A percentile compares a stretch with the other conserved stretches of the same genome.
These are phyloP conservation scores for Botrytis squamosa DNA, from an alignment of 2,329 filamentous ascomycete genomes.

Conservation along the genomic window DNA sequence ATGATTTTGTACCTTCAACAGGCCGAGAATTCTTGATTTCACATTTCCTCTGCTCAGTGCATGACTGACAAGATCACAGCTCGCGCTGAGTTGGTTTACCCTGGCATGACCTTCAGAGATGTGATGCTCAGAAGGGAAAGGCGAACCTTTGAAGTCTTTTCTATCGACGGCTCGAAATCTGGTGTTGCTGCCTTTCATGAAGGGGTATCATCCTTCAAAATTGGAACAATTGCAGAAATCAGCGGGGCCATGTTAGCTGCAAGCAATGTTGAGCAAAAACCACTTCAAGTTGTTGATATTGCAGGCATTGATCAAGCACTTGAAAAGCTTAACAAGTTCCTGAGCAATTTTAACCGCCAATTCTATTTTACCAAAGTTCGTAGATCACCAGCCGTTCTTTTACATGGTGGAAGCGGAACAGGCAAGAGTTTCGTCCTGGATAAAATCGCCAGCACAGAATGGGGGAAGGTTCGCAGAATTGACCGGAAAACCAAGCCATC, in stretches of 20 bases:
- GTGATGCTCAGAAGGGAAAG: conserved; percentile 55
- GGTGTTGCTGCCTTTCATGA: conserved; percentile 39
- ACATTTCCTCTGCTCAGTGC: conserved; percentile 8
- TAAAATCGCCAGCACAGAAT: conserved; percentile 64
- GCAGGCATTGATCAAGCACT: conserved; percentile 68
- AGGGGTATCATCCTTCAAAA: conserved; percentile 34
- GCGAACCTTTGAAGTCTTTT: conserved; percentile 59
- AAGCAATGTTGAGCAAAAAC: conserved; percentile 20
- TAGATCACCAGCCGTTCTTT: conserved; percentile 43
- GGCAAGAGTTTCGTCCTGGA: conserved; percentile 78
- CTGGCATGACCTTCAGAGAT: conserved; percentile 69
- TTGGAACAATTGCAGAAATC: conserved; percentile 21
- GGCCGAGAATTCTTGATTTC: background rate
- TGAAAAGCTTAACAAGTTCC: conserved; percentile 62
- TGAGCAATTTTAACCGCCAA: conserved; percentile 54
- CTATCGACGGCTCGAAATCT: conserved; percentile 51
- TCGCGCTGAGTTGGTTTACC: conserved; percentile 65
- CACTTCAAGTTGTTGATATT: conserved; percentile 53
- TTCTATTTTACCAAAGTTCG: conserved; percentile 33
- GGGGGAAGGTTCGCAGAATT: conserved; percentile 67
- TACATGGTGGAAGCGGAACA: conserved; percentile 80
- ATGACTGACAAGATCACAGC: conserved; percentile 42
- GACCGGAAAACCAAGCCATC: conserved; percentile 55
- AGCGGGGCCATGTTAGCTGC: conserved; percentile 17
- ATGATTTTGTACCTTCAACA: background rate